Conservation (phyloP, 225 moss, liverwort and hornwort species). For the Rhytidiadelphus loreus region DNA sequence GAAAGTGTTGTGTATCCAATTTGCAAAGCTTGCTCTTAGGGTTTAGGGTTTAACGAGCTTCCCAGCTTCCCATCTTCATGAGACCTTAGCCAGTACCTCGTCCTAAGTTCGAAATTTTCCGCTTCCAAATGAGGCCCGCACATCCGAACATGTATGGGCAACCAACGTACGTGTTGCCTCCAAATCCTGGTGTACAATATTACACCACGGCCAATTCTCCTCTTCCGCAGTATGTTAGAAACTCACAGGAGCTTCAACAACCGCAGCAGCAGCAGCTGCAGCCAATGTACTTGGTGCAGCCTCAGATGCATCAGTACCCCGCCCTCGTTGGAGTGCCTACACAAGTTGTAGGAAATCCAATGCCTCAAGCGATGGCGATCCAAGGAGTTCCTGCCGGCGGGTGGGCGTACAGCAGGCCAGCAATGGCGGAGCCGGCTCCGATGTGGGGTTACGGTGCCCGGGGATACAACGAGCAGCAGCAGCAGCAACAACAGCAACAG, state of each 20-base stretch:
- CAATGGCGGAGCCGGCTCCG: constrained; percentile 5
- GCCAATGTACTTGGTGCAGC: constrained; percentile 33
- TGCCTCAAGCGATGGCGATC: constrained; percentile 21
- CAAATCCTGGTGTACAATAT: constrained; percentile 7
- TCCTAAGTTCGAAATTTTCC: neutral
- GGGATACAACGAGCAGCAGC: neutral
- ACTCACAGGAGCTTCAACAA: neutral
- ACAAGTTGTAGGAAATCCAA: constrained; percentile 26
- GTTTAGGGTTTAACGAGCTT: constrained; percentile 14
- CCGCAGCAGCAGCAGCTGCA: constrained; percentile 2
- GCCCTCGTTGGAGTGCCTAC: constrained; percentile 27
- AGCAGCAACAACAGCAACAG: neutral
- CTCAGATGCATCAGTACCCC: constrained; percentile 26
- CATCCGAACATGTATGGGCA: constrained; percentile 38
- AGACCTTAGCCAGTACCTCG: neutral
- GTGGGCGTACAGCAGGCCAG: constrained; percentile 15
- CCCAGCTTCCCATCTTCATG: neutral
- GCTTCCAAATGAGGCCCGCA: constrained; percentile 24
- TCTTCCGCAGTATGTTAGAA: constrained; percentile 23
- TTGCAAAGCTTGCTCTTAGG: neutral
- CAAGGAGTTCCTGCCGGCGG: constrained; percentile 21
- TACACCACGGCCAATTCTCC: constrained; percentile 3
- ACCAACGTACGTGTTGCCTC: constrained; percentile 16
- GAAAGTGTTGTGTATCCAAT: neutral
- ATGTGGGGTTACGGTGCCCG: constrained; percentile 24